phyloP scores from a whole-genome alignment of 768 basidiomycete genomes.

The Udeniomyces megalosporus region DNA sequence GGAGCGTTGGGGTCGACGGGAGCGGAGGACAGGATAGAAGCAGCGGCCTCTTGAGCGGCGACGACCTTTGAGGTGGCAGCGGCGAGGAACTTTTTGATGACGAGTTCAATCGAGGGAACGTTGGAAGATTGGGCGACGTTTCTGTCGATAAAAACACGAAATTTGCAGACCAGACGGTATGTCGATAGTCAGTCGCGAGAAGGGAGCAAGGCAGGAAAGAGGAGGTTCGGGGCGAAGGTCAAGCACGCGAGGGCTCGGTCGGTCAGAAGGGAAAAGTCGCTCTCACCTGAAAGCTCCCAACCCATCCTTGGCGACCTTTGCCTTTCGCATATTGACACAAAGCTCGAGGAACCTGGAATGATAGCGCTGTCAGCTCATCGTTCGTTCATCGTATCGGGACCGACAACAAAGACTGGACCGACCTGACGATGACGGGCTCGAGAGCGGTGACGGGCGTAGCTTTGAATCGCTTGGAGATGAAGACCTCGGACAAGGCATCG shows the following conservation, averaged over 20 bases:
- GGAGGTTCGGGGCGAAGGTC: too few species aligned
- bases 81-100: conserved; percentile 70
- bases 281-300: conserved; percentile 35
- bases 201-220: not conserved
- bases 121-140: conserved; percentile 90
- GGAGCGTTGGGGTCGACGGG: not conserved
- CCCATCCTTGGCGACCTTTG: conserved; percentile 82
- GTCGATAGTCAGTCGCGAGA: too few species aligned
- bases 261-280: too few species aligned
- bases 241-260: not conserved
- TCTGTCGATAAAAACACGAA: conserved; percentile 42
- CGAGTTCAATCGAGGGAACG: conserved; percentile 77
- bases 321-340: conserved; percentile 87
- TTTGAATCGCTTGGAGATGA: conserved; percentile 82
- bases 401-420: conserved; percentile 37
- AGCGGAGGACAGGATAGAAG: not conserved
- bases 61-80: conserved; percentile 65
- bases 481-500: conserved; percentile 80
- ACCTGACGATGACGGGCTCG: conserved; percentile 89
- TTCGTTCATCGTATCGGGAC: not conserved
- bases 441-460: conserved; percentile 72
- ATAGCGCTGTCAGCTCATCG: not conserved
- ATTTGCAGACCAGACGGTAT: too few species aligned
- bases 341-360: conserved; percentile 48
- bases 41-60: conserved; percentile 54